These are phyloP conservation scores for Yarrowia keelungensis DNA, from an alignment of 805 yeast genomes.

Conservation along the genomic window DNA sequence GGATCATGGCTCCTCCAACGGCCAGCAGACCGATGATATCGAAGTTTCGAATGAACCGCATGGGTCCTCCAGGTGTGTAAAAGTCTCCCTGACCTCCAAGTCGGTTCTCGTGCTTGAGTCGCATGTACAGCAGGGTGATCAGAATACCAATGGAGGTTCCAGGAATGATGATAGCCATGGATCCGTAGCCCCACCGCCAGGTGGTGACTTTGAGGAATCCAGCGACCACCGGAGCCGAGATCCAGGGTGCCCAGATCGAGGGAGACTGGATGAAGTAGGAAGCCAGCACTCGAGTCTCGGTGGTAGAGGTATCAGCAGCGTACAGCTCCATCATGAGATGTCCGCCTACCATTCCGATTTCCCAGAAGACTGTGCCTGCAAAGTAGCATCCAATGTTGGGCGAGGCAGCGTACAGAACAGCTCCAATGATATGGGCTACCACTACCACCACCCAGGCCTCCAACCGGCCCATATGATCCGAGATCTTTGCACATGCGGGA, in stretches of 20 bases:
- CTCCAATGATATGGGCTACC: conserved; percentile 23
- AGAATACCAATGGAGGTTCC: conserved; percentile 40
- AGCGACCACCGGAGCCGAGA: conserved; percentile 28
- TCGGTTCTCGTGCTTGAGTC: conserved; percentile 13
- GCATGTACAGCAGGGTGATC: conserved; percentile 12
- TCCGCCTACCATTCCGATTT: conserved; percentile 34
- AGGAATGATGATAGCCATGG: conserved; percentile 57
- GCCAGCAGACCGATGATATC: conserved; percentile 29
- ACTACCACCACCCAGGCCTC: conserved; percentile 30
- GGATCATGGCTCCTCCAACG: conserved; percentile 27
- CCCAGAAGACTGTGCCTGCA: conserved; percentile 34
- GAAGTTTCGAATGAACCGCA: conserved; percentile 8
- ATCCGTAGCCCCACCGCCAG: conserved; percentile 62
- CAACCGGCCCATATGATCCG: conserved; percentile 25
- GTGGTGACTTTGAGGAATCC: conserved; percentile 51
- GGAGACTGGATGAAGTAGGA: conserved; percentile 35
- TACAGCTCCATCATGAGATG: conserved; percentile 36
- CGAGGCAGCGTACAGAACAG: conserved; percentile 27
- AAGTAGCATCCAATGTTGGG: conserved; percentile 34
- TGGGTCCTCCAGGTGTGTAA: conserved; percentile 23
- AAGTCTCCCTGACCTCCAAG: conserved; percentile 35
- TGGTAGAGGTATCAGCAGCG: conserved; percentile 25
- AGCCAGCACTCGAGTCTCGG: conserved; percentile 26
- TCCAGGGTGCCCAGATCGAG: conserved; percentile 33
- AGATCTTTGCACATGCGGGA: conserved; percentile 31